Conservation (phyloP, 2,329 filamentous ascomycete genomes). For the Escovopsis sp. region DNA sequence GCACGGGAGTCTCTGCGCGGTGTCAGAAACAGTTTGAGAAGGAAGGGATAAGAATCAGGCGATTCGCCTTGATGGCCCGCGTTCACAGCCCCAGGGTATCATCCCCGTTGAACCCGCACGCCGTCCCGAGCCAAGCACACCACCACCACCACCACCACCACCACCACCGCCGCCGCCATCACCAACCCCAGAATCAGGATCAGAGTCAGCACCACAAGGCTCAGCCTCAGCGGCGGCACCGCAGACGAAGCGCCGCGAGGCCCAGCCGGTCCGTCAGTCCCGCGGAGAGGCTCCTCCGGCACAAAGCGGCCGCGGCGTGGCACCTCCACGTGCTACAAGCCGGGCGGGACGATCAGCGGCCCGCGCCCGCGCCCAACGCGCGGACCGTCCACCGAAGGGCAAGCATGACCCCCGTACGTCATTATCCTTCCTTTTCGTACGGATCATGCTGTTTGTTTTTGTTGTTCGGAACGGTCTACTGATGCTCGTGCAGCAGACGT, state of each 20-base stretch:
- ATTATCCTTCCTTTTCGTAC: too few relatives aligned
- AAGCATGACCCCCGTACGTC: too few relatives aligned
- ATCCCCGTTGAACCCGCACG: constrained; percentile 16
- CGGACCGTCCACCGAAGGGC: too few relatives aligned
- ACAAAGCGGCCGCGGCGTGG: constrained; percentile 29
- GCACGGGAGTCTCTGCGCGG: neutral
- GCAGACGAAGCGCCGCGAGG: too few relatives aligned
- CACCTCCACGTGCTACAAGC: constrained; percentile 16
- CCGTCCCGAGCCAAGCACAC: neutral
- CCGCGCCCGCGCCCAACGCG: too few relatives aligned
- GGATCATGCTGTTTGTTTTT: too few relatives aligned
- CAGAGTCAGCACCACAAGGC: too few relatives aligned
- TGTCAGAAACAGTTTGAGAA: neutral
- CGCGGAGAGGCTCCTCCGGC: constrained; percentile 25
- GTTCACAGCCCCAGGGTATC: constrained; percentile 12
- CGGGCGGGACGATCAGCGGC: too few relatives aligned
- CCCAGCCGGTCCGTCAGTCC: constrained; percentile 20
- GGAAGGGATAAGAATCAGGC: constrained; percentile 1
- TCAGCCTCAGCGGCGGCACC: too few relatives aligned
- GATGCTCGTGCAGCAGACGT: neutral
- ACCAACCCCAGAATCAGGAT: too few relatives aligned
- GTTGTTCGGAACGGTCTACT: too few relatives aligned
- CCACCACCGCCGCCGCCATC: neutral
- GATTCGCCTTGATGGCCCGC: neutral
- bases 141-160: neutral